Percentiles rank a stretch among this genome's conserved stretches.
These are phyloP conservation scores for Ophiostoma himal-ulmi DNA, from an alignment of 2,329 filamentous ascomycete species.

Conservation along the genomic window DNA sequence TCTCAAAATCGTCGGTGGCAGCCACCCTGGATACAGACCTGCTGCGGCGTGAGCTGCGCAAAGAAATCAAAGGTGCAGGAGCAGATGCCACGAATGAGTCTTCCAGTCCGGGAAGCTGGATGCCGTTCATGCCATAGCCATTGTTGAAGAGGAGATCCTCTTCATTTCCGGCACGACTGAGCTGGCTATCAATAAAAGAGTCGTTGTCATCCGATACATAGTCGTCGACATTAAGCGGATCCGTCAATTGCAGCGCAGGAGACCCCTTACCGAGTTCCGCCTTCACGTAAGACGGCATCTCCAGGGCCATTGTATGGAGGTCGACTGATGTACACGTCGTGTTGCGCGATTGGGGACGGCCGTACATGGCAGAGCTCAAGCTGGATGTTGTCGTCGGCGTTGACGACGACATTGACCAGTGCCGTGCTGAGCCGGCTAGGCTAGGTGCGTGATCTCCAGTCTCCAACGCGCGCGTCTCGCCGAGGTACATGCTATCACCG, in stretches of 20 bases:
- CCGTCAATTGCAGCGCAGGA: background rate
- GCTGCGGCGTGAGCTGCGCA: background rate
- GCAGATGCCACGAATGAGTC: conserved; percentile 26
- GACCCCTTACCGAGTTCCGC: background rate
- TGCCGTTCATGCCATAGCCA: conserved; percentile 35
- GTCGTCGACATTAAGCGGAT: conserved; percentile 37
- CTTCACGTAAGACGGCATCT: background rate
- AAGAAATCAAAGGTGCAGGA: conserved; percentile 2
- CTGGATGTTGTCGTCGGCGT: conserved; percentile 24
- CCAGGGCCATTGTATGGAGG: background rate
- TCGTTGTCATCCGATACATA: conserved; percentile 38
- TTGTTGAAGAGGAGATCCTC: conserved; percentile 37
- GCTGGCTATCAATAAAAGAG: conserved; percentile 29
- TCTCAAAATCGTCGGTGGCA: background rate
- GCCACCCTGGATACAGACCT: background rate
- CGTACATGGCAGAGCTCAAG: conserved; percentile 18
- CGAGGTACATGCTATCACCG: conserved; percentile 6
- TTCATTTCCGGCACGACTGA: conserved; percentile 32
- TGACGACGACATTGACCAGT: conserved; percentile 24
- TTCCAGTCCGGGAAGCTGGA: conserved; percentile 34
- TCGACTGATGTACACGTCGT: conserved; percentile 27
- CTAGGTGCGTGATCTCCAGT: conserved; percentile 6
- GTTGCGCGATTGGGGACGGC: conserved; percentile 22
- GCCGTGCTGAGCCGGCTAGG: conserved; percentile 20
- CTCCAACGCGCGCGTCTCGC: conserved; percentile 1